Evolutionary conservation across 2,329 filamentous ascomycete genomes (phyloP).

Genomic region (Scortechinia acanthostroma): DNA sequence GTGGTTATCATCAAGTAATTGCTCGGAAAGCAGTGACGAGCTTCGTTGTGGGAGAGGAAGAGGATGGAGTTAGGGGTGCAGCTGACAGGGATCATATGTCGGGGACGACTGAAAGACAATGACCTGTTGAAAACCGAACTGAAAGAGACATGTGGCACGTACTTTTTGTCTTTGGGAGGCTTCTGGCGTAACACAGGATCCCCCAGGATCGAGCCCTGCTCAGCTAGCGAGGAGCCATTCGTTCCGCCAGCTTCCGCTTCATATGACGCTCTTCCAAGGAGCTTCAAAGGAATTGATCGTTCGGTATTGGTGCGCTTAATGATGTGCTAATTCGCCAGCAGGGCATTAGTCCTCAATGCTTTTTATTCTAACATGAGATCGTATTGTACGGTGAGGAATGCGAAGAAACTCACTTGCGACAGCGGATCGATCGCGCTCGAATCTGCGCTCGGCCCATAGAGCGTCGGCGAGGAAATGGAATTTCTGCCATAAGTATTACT

Average conservation of each 20-base stretch:
- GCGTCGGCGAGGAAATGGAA: neutral
- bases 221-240: neutral
- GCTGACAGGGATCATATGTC: no score
- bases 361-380: no score
- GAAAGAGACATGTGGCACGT: neutral
- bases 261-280: neutral
- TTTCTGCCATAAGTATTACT: neutral
- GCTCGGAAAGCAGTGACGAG: neutral
- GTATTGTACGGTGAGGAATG: neutral
- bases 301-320: neutral
- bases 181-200: neutral
- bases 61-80: no score
- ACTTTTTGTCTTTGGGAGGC: neutral
- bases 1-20: conserved; percentile 3
- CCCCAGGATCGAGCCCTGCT: neutral
- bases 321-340: no score
- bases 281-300: neutral
- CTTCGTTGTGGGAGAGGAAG: neutral
- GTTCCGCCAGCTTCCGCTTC: neutral
- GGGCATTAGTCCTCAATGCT: no score
- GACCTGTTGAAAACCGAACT: neutral
- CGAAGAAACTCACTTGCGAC: neutral
- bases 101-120: no score
- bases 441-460: neutral
- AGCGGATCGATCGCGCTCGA: conserved; percentile 1